phyloP scores from a whole-genome alignment of 345 rosid genomes.

The Linum lewisii region DNA sequence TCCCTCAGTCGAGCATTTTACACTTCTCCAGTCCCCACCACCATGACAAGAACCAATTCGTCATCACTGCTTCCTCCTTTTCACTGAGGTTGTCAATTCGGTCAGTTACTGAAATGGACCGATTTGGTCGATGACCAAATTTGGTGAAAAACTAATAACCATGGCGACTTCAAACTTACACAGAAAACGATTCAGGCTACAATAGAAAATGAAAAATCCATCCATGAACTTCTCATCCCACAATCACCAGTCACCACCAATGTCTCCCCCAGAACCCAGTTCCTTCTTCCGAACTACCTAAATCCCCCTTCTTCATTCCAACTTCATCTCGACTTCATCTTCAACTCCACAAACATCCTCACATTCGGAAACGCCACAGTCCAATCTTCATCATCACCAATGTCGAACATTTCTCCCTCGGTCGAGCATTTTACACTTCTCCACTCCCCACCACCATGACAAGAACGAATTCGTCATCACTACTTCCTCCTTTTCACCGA shows the following conservation, averaged over 20 bases:
- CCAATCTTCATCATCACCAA: slow-evolving; percentile 3
- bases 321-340: slow-evolving; percentile 19
- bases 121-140: too few species aligned
- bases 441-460: slow-evolving; percentile 14
- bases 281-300: too few species aligned
- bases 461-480: too few species aligned
- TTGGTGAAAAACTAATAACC: too few species aligned
- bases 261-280: neutral
- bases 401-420: slow-evolving; percentile 24
- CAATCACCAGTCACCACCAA: neutral
- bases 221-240: neutral
- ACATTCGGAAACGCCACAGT: slow-evolving; percentile 29
- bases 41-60: too few species aligned
- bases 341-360: slow-evolving; percentile 21
- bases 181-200: neutral
- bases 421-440: slow-evolving; percentile 34
- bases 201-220: neutral
- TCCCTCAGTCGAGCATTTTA: slow-evolving; percentile 31
- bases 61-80: slow-evolving; percentile 35
- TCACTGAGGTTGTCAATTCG: too few species aligned
- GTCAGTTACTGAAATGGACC: too few species aligned
- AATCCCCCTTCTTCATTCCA: slow-evolving; percentile 8
- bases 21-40: slow-evolving; percentile 18
- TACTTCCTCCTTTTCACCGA: slow-evolving; percentile 34
- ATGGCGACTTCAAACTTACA: neutral